Conservation (phyloP, 2,329 filamentous ascomycete species). For the Parastagonospora nodorum region DNA sequence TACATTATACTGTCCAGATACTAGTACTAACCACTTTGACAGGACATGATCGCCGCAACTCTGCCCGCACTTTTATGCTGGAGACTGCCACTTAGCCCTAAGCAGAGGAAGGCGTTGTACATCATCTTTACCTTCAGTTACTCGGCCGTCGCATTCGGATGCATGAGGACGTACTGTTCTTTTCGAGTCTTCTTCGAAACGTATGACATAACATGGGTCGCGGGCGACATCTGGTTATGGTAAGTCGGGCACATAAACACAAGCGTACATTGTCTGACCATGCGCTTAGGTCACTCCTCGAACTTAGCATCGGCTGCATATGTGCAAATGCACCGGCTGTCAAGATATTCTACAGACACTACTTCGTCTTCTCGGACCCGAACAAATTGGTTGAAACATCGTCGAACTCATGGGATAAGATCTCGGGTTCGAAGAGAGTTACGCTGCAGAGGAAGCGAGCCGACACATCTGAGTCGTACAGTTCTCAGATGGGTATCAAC, state of each 20-base stretch:
- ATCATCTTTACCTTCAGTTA: neutral
- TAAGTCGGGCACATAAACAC: neutral
- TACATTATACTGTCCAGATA: too few relatives aligned
- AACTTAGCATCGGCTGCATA: neutral
- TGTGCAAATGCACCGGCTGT: neutral
- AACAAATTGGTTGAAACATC: neutral
- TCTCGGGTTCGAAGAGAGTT: neutral
- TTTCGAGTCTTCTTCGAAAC: neutral
- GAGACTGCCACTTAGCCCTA: neutral
- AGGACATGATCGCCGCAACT: neutral
- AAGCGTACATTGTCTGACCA: neutral
- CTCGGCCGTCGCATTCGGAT: neutral
- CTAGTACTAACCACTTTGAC: neutral
- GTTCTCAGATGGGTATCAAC: neutral
- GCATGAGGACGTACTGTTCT: neutral
- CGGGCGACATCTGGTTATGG: neutral
- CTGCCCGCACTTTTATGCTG: neutral
- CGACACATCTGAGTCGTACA: neutral
- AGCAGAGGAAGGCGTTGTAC: neutral
- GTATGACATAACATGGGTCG: neutral
- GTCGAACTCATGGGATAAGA: neutral
- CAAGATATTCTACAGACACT: neutral
- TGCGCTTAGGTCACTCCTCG: neutral
- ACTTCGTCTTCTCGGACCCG: neutral
- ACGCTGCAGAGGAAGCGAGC: neutral